Conservation (phyloP, 768 basidiomycete genomes). For the Mycena capillaripes region DNA sequence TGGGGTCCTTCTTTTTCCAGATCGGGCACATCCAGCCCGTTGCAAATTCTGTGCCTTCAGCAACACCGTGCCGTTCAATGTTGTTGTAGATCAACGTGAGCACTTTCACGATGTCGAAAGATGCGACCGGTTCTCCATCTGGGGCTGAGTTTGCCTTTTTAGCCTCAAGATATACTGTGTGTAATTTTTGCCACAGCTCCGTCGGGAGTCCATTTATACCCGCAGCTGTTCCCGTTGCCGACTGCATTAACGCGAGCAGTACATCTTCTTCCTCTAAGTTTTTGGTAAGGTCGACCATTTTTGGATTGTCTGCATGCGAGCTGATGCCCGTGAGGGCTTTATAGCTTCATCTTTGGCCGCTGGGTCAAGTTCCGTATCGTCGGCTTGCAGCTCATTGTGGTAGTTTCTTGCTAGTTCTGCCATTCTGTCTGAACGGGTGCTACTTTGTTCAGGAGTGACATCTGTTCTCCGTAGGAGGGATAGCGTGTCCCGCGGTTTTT, state of each 20-base stretch:
- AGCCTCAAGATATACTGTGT: background rate
- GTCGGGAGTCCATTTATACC: background rate
- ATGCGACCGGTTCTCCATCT: too few species aligned
- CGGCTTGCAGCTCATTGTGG: slow-evolving; percentile 4
- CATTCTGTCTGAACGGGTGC: background rate
- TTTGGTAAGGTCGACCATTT: background rate
- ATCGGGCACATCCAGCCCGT: too few species aligned
- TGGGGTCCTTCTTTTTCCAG: too few species aligned
- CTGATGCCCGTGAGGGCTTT: background rate
- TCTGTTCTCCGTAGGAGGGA: background rate
- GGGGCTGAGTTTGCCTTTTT: too few species aligned
- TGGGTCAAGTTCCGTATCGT: background rate
- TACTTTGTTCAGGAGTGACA: background rate
- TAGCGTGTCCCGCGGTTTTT: background rate
- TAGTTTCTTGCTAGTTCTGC: background rate
- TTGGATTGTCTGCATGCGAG: background rate
- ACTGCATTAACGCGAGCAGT: background rate
- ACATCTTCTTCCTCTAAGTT: background rate
- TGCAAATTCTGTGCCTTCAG: too few species aligned
- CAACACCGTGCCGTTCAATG: too few species aligned
- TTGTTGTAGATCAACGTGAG: too few species aligned
- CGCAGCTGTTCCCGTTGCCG: background rate
- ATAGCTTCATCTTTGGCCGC: background rate
- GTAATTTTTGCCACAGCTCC: background rate
- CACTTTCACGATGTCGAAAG: too few species aligned